Conservation (phyloP, 441 rosid genomes). For the Pelargonium australe region DNA sequence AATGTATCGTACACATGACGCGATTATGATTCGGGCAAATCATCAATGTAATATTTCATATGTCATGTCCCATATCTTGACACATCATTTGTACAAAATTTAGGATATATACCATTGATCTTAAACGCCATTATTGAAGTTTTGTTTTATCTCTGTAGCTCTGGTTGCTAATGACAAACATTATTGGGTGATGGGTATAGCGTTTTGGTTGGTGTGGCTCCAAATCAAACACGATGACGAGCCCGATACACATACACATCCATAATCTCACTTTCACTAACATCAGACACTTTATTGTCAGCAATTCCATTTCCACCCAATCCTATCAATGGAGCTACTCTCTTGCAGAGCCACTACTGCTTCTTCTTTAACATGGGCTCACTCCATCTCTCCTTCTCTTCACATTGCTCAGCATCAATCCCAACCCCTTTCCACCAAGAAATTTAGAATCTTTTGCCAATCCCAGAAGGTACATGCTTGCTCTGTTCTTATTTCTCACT, state of each 20-base stretch:
- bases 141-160: too few species aligned
- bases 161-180: too few species aligned
- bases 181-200: constrained; percentile 24
- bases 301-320: not conserved
- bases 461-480: constrained; percentile 42
- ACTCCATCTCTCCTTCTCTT: constrained; percentile 46
- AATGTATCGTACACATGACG: too few species aligned
- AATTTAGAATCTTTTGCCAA: constrained; percentile 39
- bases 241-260: not conserved
- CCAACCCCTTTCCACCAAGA: constrained; percentile 24
- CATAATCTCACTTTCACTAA: not conserved
- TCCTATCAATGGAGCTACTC: constrained; percentile 36
- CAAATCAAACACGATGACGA: constrained; percentile 33
- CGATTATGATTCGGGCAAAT: too few species aligned
- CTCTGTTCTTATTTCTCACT: not conserved
- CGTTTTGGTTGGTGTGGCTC: constrained; percentile 33
- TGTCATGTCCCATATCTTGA: too few species aligned
- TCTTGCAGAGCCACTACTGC: constrained; percentile 25
- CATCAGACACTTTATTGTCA: not conserved
- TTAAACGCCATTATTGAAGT: too few species aligned
- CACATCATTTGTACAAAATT: too few species aligned
- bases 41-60: too few species aligned
- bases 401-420: constrained; percentile 30
- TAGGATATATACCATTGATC: too few species aligned
- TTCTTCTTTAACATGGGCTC: constrained; percentile 48